Evolutionary conservation across 1,284 basidiomycete genomes (phyloP), one percentile per base, ranked within the genome.

Genomic region (Filobasidium uniguttulatum): DNA sequence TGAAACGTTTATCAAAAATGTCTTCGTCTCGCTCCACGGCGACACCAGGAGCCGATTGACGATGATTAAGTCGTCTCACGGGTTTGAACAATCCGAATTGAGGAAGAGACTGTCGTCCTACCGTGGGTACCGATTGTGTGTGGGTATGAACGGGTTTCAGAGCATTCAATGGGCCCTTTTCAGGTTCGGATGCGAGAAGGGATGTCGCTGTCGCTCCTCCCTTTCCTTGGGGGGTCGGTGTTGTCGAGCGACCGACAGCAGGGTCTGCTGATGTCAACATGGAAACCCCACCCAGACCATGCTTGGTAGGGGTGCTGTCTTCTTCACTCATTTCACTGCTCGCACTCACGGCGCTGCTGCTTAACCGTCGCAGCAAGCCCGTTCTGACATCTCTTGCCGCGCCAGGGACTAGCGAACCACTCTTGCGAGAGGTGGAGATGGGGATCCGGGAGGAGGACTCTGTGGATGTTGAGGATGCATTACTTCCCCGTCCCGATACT

Each of bases 1-100:
- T 75, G 64, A 94, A 97, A 38, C 61, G 56, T 41, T 56, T 57
- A 44, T 70, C 68, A 43, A 69, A 70, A 12, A 69, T 53, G 53
- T 70, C 67, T 29, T 69, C 66, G 36, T 66, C 63, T 19, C 58
- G 59, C 3, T 52, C 52, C 28, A 59, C 54, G 7, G 53, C 3
- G 55, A 59, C 0, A 59, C 59, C 19, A 62, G 69, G 50, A 64
- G 66, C 20, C 15, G 68, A 70, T 52, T 67, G 64, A 33, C 69
- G 63, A 51, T 70, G 68, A 49, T 66, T 59, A 1, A 67, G 58
- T 20, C 63, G 62, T 4, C 64, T 58, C 26, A 50, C 44, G 3
- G 55, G 50, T 29, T 64, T 62, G 6, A 63, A 58, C 15, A 61
- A 55, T 8, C 59, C 47, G n/a, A 61, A 57, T 9, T 62, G 61